Conservation (phyloP, 768 basidiomycete species). For the Mycena vitilis region DNA sequence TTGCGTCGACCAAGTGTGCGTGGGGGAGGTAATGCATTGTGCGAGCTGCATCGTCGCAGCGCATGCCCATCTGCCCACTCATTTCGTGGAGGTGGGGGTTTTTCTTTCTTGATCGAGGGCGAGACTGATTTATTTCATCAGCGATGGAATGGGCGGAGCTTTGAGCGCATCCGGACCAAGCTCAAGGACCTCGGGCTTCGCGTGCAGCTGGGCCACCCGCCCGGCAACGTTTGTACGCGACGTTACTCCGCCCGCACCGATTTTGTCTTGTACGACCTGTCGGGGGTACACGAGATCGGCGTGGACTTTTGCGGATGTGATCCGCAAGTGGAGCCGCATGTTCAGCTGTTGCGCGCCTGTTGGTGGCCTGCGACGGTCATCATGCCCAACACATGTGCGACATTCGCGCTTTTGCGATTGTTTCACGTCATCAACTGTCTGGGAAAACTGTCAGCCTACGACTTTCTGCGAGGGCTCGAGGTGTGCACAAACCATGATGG, state of each 20-base stretch:
- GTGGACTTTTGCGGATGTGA: conserved; percentile 30
- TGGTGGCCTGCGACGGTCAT: conserved; percentile 30
- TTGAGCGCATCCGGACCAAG: background rate
- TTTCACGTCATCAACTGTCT: conserved; percentile 29
- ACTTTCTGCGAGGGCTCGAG: conserved; percentile 21
- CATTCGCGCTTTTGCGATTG: conserved; percentile 13
- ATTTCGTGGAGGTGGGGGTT: too few relatives aligned
- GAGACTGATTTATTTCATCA: too few relatives aligned
- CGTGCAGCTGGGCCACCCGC: conserved; percentile 27
- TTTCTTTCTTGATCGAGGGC: too few relatives aligned
- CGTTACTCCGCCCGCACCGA: background rate
- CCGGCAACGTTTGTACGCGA: background rate
- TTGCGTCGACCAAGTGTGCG: background rate
- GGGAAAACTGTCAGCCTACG: conserved; percentile 27
- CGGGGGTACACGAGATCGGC: conserved; percentile 18
- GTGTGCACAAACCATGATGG: conserved; percentile 7
- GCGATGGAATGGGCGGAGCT: too few relatives aligned
- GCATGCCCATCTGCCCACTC: too few relatives aligned
- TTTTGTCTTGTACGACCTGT: conserved; percentile 22
- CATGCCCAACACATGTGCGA: conserved; percentile 23
- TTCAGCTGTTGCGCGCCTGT: conserved; percentile 17
- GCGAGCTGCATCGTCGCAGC: too few relatives aligned
- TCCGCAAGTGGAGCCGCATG: background rate
- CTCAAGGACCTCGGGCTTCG: conserved; percentile 19
- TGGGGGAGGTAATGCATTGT: too few relatives aligned